Evolutionary conservation across 129 eudicot species (phyloP), one percentile per base, ranked within the genome.

Genomic region (Flaveria linearis): DNA sequence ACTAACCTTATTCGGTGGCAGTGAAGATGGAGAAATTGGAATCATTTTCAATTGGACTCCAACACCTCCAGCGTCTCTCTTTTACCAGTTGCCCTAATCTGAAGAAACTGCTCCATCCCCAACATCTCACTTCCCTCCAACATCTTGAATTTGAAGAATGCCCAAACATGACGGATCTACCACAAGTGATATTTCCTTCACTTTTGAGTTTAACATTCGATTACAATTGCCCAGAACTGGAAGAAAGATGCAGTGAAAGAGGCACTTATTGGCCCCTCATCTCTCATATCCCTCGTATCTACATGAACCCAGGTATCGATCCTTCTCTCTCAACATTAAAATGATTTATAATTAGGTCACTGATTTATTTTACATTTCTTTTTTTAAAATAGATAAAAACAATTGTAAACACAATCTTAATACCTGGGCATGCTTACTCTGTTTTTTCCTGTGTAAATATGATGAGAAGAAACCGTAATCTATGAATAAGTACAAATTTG

Each of bases 91-190:
- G 66, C 39, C 39, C 8, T 23, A 60, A 60, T 60, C 66, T 60
- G 7, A 25, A 60, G 0, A 25, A 60, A 60, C 1, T 60, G 17
- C 4, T 26, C 6, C 39, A 60, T 23, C 18, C 66, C 14, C n/a
- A 67, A 74, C 62, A 67, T 53, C 76, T 80, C 53, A 80, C 70
- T 63, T 67, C 84, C 78, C 75, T 80, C 72, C 26, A 67, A 42
- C 6, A 1, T 66, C 75, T 80, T 9, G 0, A 0, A 5, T 0
- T n/a, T n/a, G n/a, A n/a, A n/a, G n/a, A n/a, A n/a, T 75, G 81
- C 57, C 81, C 61, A 17, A 61, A 51, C 78, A 33, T 20, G 22
- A 20, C 22, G 22, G 22, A 20, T 20, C 22, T 20, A 20, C 22
- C 22, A 20, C 22, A 20, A 20, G 22, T 20, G 22, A 20, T 20